Evolutionary conservation across 2,329 filamentous ascomycete genomes (phyloP).

Genomic region (Xylaria polymorpha): DNA sequence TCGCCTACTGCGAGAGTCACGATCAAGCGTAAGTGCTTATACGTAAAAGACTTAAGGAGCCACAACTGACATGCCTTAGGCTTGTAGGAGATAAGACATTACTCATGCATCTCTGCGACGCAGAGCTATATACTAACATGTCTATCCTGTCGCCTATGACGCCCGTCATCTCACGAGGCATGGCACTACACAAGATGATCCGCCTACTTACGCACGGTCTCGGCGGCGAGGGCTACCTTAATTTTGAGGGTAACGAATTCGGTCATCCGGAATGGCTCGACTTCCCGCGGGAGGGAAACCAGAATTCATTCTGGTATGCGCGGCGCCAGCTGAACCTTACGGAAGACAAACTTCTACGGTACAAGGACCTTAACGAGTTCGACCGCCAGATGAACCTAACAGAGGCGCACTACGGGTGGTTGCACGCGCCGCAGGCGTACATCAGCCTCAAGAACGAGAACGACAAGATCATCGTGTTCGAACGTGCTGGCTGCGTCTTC

Average conservation of each 20-base stretch:
- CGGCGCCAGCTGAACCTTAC: conserved; percentile 93
- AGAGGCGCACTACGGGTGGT: conserved; percentile 92
- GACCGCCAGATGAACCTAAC: conserved; percentile 90
- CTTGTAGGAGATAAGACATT: conserved; percentile 96
- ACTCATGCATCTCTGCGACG: conserved; percentile 98
- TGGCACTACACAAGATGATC: conserved; percentile 97
- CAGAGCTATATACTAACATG: conserved; percentile 98
- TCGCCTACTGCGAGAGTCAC: conserved; percentile 96
- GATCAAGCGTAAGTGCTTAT: conserved; percentile 85
- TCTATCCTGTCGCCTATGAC: conserved; percentile 86
- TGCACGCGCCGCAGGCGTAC: conserved; percentile 86
- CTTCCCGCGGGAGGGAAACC: conserved; percentile 92
- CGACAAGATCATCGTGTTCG: conserved; percentile 96
- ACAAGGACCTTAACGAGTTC: conserved; percentile 92
- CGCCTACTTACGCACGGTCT: conserved; percentile 90
- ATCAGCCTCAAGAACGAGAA: conserved; percentile 92
- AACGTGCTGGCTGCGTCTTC: conserved; percentile 89
- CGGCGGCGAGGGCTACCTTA: conserved; percentile 96
- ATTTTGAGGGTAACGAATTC: conserved; percentile 99
- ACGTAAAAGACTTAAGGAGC: background rate
- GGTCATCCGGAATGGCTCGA: conserved; percentile 99
- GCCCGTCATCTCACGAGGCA: conserved; percentile 86
- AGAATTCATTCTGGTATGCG: conserved; percentile 94
- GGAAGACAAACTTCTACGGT: conserved; percentile 86
- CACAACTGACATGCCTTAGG: conserved; percentile 58